These are phyloP conservation scores for Colletotrichum tropicale DNA, from an alignment of 2,329 filamentous ascomycete genomes.

Conservation along the genomic window DNA sequence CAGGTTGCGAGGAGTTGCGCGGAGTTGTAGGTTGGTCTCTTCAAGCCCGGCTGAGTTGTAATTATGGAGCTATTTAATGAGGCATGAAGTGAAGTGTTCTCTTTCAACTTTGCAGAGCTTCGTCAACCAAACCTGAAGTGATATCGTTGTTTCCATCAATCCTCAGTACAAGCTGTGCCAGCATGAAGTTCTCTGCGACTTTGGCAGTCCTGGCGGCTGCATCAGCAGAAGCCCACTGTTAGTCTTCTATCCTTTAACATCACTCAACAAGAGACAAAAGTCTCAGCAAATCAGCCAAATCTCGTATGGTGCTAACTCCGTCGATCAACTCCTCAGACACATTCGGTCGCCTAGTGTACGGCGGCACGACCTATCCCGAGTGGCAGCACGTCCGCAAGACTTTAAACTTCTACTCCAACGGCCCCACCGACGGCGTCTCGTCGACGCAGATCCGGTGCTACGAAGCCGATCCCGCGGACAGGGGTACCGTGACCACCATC, in stretches of 20 bases:
- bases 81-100: not conserved
- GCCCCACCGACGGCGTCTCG: constrained; percentile 32
- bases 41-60: not conserved
- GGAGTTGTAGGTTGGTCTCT: not conserved
- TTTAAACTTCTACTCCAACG: constrained; percentile 36
- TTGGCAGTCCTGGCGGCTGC: not conserved
- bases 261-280: not conserved
- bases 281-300: not conserved
- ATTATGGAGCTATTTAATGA: not conserved
- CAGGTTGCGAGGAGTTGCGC: not conserved
- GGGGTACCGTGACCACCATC: constrained; percentile 1
- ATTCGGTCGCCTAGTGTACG: constrained; percentile 10
- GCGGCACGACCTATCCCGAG: constrained; percentile 22
- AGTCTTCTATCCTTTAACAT: not conserved
- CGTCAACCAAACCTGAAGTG: fast-evolving
- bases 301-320: not conserved
- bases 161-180: not conserved
- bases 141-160: not conserved
- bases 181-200: not conserved
- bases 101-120: not conserved
- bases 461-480: constrained; percentile 23
- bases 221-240: constrained; percentile 7
- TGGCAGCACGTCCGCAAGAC: constrained; percentile 36
- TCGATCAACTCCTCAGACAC: not conserved
- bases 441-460: constrained; percentile 37